A percentile compares a stretch with the other conserved stretches of the same genome.
Evolutionary conservation across 108 stramenopile species (phyloP).

Genomic region (Asterionellopsis glacialis): DNA sequence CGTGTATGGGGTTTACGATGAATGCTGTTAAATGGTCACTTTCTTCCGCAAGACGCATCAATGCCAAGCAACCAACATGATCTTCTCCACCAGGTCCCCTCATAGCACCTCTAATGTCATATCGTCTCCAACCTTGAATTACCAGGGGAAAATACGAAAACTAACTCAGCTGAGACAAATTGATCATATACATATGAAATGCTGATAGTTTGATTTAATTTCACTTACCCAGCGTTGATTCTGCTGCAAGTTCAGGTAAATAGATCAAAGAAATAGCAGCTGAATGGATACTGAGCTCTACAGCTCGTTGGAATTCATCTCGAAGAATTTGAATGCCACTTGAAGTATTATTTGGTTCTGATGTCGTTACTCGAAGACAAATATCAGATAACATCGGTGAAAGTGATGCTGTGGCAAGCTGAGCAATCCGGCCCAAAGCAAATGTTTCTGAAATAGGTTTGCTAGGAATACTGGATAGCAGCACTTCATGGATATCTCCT

Average conservation of each 20-base stretch:
- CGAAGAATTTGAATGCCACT: conserved; percentile 3
- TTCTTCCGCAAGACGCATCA: conserved; percentile 62
- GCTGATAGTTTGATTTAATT: too few species aligned
- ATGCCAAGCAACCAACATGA: conserved; percentile 56
- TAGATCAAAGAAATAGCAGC: conserved; percentile 36
- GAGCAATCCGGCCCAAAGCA: conserved; percentile 57
- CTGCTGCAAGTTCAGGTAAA: conserved; percentile 67
- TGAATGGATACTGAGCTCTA: conserved; percentile 25
- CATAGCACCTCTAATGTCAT: conserved; percentile 81
- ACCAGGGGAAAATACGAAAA: too few species aligned
- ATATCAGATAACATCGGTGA: conserved; percentile 42
- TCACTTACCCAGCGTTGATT: conserved; percentile 52
- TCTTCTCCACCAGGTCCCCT: conserved; percentile 74
- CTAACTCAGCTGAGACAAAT: too few species aligned
- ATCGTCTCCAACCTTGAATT: conserved; percentile 16
- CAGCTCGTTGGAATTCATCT: conserved; percentile 11
- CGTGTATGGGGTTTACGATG: conserved; percentile 2
- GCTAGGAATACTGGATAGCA: background rate
- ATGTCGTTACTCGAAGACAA: conserved; percentile 4
- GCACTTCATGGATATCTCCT: background rate
- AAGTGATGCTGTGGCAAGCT: conserved; percentile 55
- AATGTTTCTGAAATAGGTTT: conserved; percentile 22
- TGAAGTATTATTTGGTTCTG: background rate
- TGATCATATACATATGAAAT: too few species aligned
- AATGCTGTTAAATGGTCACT: conserved; percentile 37